Evolutionary conservation across 768 basidiomycete genomes (phyloP).

Genomic region (Suillus alpinus): DNA sequence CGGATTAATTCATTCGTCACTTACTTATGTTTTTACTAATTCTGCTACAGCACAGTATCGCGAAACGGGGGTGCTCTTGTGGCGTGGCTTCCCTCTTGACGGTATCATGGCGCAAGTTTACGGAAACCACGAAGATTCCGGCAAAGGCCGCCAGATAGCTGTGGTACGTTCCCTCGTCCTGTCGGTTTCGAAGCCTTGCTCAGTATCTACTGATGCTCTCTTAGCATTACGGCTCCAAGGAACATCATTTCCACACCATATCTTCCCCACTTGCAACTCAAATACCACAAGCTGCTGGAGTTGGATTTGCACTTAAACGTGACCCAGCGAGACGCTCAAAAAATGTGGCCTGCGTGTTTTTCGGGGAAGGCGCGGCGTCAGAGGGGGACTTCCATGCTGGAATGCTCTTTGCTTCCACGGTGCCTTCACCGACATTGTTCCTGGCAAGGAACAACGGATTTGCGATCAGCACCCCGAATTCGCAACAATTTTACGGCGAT

Average conservation of each 20-base stretch:
- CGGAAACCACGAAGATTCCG: conserved; percentile 79
- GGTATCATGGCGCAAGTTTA: conserved; percentile 91
- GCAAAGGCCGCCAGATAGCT: conserved; percentile 93
- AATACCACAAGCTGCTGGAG: conserved; percentile 92
- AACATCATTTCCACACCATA: conserved; percentile 90
- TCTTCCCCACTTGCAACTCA: conserved; percentile 93
- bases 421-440: conserved; percentile 72
- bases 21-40: background rate
- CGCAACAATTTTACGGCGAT: conserved; percentile 89
- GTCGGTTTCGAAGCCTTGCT: background rate
- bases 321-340: conserved; percentile 64
- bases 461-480: conserved; percentile 89
- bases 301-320: conserved; percentile 84
- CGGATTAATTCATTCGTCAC: conserved; percentile 11
- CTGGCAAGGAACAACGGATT: conserved; percentile 87
- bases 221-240: conserved; percentile 81
- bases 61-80: conserved; percentile 87
- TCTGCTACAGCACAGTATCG: conserved; percentile 75
- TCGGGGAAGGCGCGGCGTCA: conserved; percentile 92
- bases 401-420: conserved; percentile 71
- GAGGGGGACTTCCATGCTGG: conserved; percentile 97
- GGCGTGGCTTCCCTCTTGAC: conserved; percentile 82
- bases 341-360: conserved; percentile 84
- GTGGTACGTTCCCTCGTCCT: conserved; percentile 50
- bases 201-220: conserved; percentile 9